Evolutionary conservation across 2,329 filamentous ascomycete species (phyloP).

Genomic region (Ophiocordyceps sinensis): DNA sequence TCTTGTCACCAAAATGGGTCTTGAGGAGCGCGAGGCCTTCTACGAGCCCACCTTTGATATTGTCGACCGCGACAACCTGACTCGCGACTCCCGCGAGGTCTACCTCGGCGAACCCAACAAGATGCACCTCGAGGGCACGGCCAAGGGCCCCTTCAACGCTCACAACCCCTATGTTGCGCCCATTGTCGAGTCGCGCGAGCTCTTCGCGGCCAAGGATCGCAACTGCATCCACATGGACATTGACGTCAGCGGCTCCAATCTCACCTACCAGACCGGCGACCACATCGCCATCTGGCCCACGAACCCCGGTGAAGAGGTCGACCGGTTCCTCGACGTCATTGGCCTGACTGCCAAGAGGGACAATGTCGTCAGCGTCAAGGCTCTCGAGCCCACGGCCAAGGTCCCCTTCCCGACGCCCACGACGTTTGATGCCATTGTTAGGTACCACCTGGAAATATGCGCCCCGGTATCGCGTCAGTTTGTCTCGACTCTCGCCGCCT

Average conservation of each 20-base stretch:
- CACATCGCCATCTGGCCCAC: constrained; percentile 97
- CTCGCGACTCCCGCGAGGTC: constrained; percentile 62
- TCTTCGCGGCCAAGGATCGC: constrained; percentile 78
- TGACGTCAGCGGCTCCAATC: constrained; percentile 75
- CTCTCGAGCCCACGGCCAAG: constrained; percentile 87
- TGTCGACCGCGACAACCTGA: constrained; percentile 58
- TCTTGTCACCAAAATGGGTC: constrained; percentile 64
- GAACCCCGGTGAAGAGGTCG: constrained; percentile 83
- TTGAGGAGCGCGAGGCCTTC: constrained; percentile 90
- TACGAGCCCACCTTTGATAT: constrained; percentile 90
- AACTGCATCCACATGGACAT: constrained; percentile 97
- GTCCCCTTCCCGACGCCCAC: constrained; percentile 95
- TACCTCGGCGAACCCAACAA: constrained; percentile 95
- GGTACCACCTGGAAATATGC: constrained; percentile 95
- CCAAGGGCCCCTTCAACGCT: constrained; percentile 84
- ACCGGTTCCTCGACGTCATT: constrained; percentile 71
- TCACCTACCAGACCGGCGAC: constrained; percentile 91
- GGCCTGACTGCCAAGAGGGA: constrained; percentile 65
- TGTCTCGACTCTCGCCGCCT: constrained; percentile 71
- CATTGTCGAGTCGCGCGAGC: constrained; percentile 76
- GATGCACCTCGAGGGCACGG: constrained; percentile 74
- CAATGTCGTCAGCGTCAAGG: constrained; percentile 75
- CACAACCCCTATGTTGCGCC: constrained; percentile 97
- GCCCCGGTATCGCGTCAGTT: constrained; percentile 95
- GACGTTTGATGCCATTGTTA: constrained; percentile 82